Conservation (phyloP, 169 alveolate genomes). For the Plasmodium berghei region DNA sequence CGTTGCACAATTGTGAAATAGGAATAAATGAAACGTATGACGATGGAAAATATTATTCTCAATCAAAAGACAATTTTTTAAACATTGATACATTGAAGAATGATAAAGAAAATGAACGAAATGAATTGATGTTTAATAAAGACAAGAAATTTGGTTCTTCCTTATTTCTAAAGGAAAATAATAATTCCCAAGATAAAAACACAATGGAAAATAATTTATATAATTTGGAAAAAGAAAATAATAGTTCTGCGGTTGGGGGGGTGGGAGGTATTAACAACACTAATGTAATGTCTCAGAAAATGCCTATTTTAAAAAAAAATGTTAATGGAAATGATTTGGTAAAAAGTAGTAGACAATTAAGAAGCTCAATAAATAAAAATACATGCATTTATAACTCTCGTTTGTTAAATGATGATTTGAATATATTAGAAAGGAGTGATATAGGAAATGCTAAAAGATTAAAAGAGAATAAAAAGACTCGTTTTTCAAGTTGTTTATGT, state of each 20-base stretch:
- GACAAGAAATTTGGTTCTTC: background rate
- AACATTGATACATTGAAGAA: background rate
- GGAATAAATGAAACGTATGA: background rate
- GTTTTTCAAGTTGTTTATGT: conserved; percentile 22
- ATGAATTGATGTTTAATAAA: background rate
- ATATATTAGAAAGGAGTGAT: conserved; percentile 73
- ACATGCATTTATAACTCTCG: conserved; percentile 41
- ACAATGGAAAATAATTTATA: background rate
- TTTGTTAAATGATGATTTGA: conserved; percentile 54
- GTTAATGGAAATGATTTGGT: background rate
- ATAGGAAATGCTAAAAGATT: conserved; percentile 41
- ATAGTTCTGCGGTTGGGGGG: background rate
- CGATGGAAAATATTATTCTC: background rate
- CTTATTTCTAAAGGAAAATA: background rate
- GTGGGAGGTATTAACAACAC: background rate
- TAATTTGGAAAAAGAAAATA: background rate
- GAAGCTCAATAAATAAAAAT: conserved; percentile 23
- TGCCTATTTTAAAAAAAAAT: background rate
- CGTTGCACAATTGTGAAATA: conserved; percentile 35
- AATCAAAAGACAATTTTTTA: background rate
- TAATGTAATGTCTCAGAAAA: background rate
- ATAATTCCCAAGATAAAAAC: background rate
- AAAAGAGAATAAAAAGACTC: conserved; percentile 12
- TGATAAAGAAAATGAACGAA: background rate
- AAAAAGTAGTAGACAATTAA: conserved; percentile 18